Evolutionary conservation across 768 basidiomycete genomes (phyloP), one percentile per base, ranked within the genome.

Genomic region (Russula griseocarnosa): DNA sequence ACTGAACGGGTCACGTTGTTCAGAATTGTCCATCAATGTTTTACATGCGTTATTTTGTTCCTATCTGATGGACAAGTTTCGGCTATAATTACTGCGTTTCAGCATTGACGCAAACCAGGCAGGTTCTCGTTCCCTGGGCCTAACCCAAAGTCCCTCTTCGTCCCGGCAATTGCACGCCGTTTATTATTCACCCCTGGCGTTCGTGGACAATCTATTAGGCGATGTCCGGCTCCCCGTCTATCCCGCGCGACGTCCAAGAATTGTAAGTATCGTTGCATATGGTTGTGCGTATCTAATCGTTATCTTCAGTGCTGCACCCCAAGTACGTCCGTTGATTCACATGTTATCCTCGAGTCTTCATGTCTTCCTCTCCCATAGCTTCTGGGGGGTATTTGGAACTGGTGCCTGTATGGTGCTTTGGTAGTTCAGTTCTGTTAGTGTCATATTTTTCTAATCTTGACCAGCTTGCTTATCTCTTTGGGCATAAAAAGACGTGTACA

Each of bases 381-480:
- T 32, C 16, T 65, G 1, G 63, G 47, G 9, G 30, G 4, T 9
- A 1, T 74, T 38, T 66, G 72, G 55, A 71, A 73, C 58, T 73
- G 67, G 60, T 62, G 65, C 14, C 51, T 74, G 7, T 74, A 66
- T 55, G 74, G 74, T 18, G 67, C 67, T 16, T 66, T 74, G 28
- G 44, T 61, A 11, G 67, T 73, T 18, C 74, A 74, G 70, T 55
- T 71, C 54, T 74, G 74, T 74, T 36, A 58, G 73, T 63, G 18
- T 38, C 9, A 18, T n/a, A n/a, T 24, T n/a, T n/a, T 30, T 14
- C 1, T 42, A 7, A 30, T 1, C 44, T 26, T 20, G 46, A 26
- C 28, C 6, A 8, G 14, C 32, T 24, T n/a, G 14, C 55, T 62
- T n/a, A 55, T 26, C n/a, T 34, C n/a, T 22, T 32, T 32, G 18